phyloP scores from a whole-genome alignment of 371 early-diverging fungal species.

The Rhizopus arrhizus region DNA sequence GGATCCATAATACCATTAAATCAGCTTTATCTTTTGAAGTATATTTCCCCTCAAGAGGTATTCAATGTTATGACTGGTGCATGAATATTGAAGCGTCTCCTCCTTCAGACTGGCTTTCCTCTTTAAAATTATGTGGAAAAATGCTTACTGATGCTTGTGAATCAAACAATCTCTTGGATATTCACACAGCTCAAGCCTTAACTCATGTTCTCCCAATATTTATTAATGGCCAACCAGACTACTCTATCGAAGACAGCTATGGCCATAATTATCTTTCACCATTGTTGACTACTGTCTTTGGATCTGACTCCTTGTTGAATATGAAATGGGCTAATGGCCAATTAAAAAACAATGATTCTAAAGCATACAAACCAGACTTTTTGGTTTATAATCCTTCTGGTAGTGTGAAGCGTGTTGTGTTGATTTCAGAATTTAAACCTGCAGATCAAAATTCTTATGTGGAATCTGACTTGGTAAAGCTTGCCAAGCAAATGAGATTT shows the following conservation, averaged over 20 bases:
- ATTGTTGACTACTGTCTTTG: slow-evolving; percentile 9
- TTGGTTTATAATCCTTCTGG: slow-evolving; percentile 18
- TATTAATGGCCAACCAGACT: slow-evolving; percentile 13
- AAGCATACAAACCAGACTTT: slow-evolving; percentile 18
- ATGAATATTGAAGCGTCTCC: slow-evolving; percentile 11
- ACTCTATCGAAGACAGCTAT: slow-evolving; percentile 15
- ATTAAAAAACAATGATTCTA: slow-evolving; percentile 1
- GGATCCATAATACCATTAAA: slow-evolving; percentile 6
- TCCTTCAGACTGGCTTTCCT: slow-evolving; percentile 12
- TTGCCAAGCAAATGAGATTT: slow-evolving; percentile 11
- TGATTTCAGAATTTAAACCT: slow-evolving; percentile 17
- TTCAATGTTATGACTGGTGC: slow-evolving; percentile 18
- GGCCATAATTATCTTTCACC: slow-evolving; percentile 22
- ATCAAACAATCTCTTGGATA: slow-evolving; percentile 13
- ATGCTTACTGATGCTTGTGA: slow-evolving; percentile 13
- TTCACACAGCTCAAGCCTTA: slow-evolving; percentile 19
- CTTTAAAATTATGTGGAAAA: slow-evolving; percentile 11
- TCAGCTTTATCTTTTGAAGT: slow-evolving; percentile 11
- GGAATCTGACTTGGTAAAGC: slow-evolving; percentile 10
- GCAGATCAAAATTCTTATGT: slow-evolving; percentile 11
- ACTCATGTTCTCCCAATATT: slow-evolving; percentile 20
- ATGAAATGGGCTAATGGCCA: slow-evolving; percentile 23
- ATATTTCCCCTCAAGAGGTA: slow-evolving; percentile 11
- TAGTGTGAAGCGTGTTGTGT: slow-evolving; percentile 1
- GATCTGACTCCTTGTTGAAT: slow-evolving; percentile 4